These are phyloP conservation scores for Pseudogymnoascus sp. DNA, from an alignment of 2,329 filamentous ascomycete species.

Conservation along the genomic window DNA sequence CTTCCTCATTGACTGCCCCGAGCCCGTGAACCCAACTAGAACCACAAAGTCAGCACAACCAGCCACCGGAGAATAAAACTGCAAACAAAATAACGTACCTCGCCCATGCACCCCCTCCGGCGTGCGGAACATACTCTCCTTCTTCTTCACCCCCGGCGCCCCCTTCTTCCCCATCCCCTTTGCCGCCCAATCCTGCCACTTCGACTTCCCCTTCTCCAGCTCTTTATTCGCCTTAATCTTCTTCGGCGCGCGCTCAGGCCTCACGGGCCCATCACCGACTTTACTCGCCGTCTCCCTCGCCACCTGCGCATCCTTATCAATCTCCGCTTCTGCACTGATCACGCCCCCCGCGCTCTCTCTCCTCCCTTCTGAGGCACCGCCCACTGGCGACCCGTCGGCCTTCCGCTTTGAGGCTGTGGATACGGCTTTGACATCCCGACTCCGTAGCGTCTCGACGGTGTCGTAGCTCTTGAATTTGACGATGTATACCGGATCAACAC, in stretches of 20 bases:
- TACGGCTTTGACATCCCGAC: slow-evolving; percentile 76
- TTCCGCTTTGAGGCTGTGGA: slow-evolving; percentile 72
- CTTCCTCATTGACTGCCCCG: slow-evolving; percentile 91
- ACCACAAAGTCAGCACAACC: background rate
- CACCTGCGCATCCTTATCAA: slow-evolving; percentile 59
- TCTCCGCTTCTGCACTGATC: slow-evolving; percentile 38
- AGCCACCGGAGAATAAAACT: too few relatives aligned
- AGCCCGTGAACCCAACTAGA: slow-evolving; percentile 89
- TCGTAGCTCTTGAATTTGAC: slow-evolving; percentile 93
- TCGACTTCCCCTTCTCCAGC: slow-evolving; percentile 81
- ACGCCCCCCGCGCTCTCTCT: slow-evolving; percentile 27
- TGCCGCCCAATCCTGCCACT: slow-evolving; percentile 87
- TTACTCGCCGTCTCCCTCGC: slow-evolving; percentile 56
- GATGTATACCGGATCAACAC: slow-evolving; percentile 83
- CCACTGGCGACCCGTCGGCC: slow-evolving; percentile 63
- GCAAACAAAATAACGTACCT: slow-evolving; percentile 49
- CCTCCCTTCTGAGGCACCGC: slow-evolving; percentile 21
- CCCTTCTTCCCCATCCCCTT: slow-evolving; percentile 64
- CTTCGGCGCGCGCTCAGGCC: slow-evolving; percentile 66
- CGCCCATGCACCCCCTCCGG: slow-evolving; percentile 77
- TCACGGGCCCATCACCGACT: slow-evolving; percentile 47
- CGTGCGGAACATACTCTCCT: slow-evolving; percentile 95
- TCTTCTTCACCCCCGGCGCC: slow-evolving; percentile 45
- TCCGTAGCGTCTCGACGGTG: slow-evolving; percentile 71
- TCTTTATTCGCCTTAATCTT: slow-evolving; percentile 88